phyloP scores from a whole-genome alignment of 805 yeast species.

The Torulaspora microellipsoides region DNA sequence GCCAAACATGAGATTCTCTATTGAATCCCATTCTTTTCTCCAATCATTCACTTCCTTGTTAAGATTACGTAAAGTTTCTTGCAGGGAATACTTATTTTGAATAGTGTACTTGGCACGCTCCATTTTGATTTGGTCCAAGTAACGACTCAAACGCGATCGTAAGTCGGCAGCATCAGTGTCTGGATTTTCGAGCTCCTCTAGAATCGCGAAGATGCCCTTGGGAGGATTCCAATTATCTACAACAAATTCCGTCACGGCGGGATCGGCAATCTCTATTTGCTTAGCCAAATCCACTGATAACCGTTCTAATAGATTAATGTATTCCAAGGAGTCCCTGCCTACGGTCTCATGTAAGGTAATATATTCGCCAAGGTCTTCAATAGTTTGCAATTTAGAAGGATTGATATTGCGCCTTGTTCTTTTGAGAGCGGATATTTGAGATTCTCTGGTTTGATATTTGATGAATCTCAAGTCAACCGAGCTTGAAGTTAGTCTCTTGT shows the following conservation, averaged over 20 bases:
- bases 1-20: conserved; percentile 32
- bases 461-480: conserved; percentile 20
- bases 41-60: conserved; percentile 29
- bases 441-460: conserved; percentile 22
- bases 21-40: conserved; percentile 30
- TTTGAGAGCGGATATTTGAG: conserved; percentile 12
- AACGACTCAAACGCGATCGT: conserved; percentile 17
- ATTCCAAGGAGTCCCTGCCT: conserved; percentile 20
- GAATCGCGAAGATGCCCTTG: conserved; percentile 14
- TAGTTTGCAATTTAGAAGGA: conserved; percentile 4
- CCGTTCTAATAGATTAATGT: conserved; percentile 25
- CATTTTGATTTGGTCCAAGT: conserved; percentile 29
- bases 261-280: conserved; percentile 24
- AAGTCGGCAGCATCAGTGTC: conserved; percentile 13
- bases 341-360: conserved; percentile 17
- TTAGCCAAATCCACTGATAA: conserved; percentile 28
- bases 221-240: conserved; percentile 27
- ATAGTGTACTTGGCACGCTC: conserved; percentile 30
- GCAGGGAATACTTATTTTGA: conserved; percentile 29
- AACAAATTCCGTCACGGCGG: conserved; percentile 16
- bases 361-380: conserved; percentile 16
- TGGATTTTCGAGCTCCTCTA: conserved; percentile 19
- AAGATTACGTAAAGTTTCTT: conserved; percentile 18
- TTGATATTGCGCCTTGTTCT: conserved; percentile 7
- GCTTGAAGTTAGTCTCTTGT: conserved; percentile 11